phyloP scores from a whole-genome alignment of 352 stramenopile genomes.

The Phytopythium oedochilum region DNA sequence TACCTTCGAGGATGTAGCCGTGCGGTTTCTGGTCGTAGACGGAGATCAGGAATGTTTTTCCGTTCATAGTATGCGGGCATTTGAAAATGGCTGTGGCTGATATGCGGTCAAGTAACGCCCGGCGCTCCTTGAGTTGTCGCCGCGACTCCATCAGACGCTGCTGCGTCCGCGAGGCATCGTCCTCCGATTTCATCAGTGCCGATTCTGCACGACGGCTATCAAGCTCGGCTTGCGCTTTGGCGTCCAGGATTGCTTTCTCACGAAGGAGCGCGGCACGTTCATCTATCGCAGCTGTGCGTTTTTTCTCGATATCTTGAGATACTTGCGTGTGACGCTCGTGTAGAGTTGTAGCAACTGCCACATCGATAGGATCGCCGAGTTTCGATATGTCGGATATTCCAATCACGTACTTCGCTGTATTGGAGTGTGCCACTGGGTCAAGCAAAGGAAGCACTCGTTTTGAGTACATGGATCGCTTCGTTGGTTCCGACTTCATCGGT shows the following conservation, averaged over 20 bases:
- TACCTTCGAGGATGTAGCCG: constrained; percentile 41
- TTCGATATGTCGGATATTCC: neutral
- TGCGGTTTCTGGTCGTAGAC: constrained; percentile 33
- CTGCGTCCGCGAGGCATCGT: constrained; percentile 15
- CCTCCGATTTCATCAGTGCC: constrained; percentile 46
- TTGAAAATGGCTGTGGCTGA: constrained; percentile 27
- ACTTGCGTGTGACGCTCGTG: neutral
- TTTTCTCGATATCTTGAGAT: constrained; percentile 9
- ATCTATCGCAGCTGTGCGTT: constrained; percentile 16
- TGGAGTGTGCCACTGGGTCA: neutral
- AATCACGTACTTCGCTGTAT: neutral
- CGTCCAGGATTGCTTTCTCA: constrained; percentile 7
- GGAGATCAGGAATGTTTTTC: constrained; percentile 38
- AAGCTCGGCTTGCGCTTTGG: constrained; percentile 14
- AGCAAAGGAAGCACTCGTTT: neutral
- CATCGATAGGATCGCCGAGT: neutral
- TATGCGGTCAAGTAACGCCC: constrained; percentile 14
- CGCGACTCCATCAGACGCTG: constrained; percentile 18
- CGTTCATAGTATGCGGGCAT: constrained; percentile 32
- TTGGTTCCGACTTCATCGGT: neutral
- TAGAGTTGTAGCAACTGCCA: neutral
- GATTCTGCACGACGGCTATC: constrained; percentile 37
- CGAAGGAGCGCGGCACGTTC: constrained; percentile 2
- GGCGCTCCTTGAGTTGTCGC: constrained; percentile 7
- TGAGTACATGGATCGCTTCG: neutral